Evolutionary conservation across 768 basidiomycete genomes (phyloP), one percentile per base, ranked within the genome.

Genomic region (Kwoniella sp.): DNA sequence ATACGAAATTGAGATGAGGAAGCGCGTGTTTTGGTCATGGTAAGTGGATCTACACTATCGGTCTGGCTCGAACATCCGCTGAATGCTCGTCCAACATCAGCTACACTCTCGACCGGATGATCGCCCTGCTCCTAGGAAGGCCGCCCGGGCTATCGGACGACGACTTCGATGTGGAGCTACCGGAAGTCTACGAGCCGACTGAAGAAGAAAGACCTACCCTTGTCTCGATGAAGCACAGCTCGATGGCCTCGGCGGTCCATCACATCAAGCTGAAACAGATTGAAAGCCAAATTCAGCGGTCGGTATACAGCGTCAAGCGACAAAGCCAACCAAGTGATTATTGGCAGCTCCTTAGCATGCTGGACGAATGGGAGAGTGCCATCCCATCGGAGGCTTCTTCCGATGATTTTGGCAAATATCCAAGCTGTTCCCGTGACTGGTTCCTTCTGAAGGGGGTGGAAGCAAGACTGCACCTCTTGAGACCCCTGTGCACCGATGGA

Each of bases 11-110:
- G 65, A 69, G 38, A 69, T 71, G n/a, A 65, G 74, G 37, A 70
- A 73, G 45, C 55, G 77, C 4, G 71, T 75, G 28, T 78, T 76
- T 58, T 78, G 75, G 75, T 67, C 73, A 0, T 59, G 66, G 59
- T 78, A 66, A 29, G 68, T 53, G 26, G 29, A 34, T 26, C 20
- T 1, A 12, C 34, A 13, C n/a, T n/a, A n/a, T n/a, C n/a, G n/a
- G n/a, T n/a, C n/a, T n/a, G n/a, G n/a, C n/a, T n/a, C n/a, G n/a
- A n/a, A n/a, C n/a, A n/a, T n/a, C n/a, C n/a, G n/a, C n/a, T n/a
- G n/a, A n/a, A n/a, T n/a, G n/a, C n/a, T n/a, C n/a, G n/a, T n/a
- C 5, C 50, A 26, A 25, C 26, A 22, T 9, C 47, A 68, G 66
- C 41, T 69, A 69, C 38, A 57, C 41, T 4, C 34, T 69, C 4